Conservation (phyloP, 2,329 filamentous ascomycete species). For the Keithomyces neogunnii region DNA sequence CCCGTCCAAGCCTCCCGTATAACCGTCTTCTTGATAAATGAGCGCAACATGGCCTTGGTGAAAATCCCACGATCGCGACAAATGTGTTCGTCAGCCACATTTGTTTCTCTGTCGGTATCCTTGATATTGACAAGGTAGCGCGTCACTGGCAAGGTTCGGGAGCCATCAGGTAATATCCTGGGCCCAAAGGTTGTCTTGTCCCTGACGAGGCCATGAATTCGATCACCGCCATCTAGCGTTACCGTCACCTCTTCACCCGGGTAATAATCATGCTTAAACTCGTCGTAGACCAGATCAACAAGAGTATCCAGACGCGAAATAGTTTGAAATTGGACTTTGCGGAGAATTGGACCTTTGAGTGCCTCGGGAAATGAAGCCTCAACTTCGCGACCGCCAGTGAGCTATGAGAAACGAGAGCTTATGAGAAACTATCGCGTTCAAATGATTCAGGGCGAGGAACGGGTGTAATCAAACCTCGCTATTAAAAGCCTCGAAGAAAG, state of each 20-base stretch:
- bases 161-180: conserved; percentile 55
- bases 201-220: conserved; percentile 65
- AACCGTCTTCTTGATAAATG: conserved; percentile 94
- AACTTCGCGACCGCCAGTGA: conserved; percentile 75
- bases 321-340: conserved; percentile 84
- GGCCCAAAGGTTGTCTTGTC: conserved; percentile 75
- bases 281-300: conserved; percentile 59
- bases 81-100: conserved; percentile 76
- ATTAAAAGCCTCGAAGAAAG: conserved; percentile 84
- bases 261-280: conserved; percentile 86
- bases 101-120: conserved; percentile 61
- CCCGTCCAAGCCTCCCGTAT: conserved; percentile 86
- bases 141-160: conserved; percentile 60
- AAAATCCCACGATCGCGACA: conserved; percentile 84
- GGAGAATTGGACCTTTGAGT: conserved; percentile 81
- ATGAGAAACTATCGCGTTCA: not conserved
- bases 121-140: conserved; percentile 74
- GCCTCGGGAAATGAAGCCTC: conserved; percentile 87
- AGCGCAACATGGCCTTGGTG: conserved; percentile 86
- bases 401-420: conserved; percentile 33
- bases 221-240: conserved; percentile 58
- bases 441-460: not conserved
- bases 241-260: conserved; percentile 79
- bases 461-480: conserved; percentile 60
- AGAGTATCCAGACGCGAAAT: conserved; percentile 81